Base-by-base conservation (phyloP, 805 yeast species). In the Yamadazyma laniorum region DNA sequence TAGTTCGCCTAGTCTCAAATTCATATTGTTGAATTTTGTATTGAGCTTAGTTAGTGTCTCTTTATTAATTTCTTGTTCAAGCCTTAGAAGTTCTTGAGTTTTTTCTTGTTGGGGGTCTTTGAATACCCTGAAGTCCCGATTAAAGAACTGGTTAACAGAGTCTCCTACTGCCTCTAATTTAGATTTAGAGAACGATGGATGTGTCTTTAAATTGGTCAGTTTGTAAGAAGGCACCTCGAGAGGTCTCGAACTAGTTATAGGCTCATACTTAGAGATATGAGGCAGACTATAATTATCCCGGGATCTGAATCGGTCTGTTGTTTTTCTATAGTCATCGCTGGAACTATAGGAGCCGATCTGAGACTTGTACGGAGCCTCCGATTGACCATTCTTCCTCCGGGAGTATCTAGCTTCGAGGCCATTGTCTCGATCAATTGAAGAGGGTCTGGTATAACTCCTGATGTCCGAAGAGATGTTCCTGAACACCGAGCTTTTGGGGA, bases 11-110 rank as follows among this genome's bases (percentile, higher is more conserved):
- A 40, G 37, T 15, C 35, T 36, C 14, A 29, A 21, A 15, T 22
- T 32, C 25, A 34, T 33, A 13, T 42, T 18, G 31, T 43, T 41
- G 22, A 34, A 31, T 25, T 42, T 39, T 3, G 45, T 42, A 32
- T 44, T 39, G 21, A 40, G 25, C 17, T 41, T 43, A 2, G 49
- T 40, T 15, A 35, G 18, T 2, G 40, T 18, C 14, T 44, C 48
- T 32, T 34, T 17, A 18, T 34, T 37, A 13, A 47, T 9, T 27
- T 44, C 45, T 16, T 36, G 39, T 21, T 45, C 42, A 7, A 42
- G 23, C 23, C 26, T 23, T 1, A 32, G 32, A 17, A 35, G 25
- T 12, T 42, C 39, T 21, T 22, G 19, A 2, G 35, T 27, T 29
- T 31, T 25, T 4, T n/a, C 15, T 13, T 35, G 38, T 9, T 29